Percentiles rank a stretch among this genome's conserved stretches.
Conservation (phyloP, 2,329 filamentous ascomycete genomes). For the Arachnopeziza araneosa region DNA sequence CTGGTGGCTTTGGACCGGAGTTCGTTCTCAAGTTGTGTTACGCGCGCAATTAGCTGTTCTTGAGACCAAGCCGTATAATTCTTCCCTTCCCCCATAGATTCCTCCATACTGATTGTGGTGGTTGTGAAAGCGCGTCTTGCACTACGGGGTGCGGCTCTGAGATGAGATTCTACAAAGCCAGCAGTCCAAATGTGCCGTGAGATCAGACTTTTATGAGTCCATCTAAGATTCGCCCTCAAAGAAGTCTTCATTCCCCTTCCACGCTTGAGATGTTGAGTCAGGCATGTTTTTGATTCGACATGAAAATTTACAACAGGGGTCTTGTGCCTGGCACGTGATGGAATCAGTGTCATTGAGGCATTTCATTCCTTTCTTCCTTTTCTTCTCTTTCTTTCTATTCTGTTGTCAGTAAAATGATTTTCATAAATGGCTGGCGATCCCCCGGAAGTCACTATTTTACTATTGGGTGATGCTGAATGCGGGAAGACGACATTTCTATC, state of each 20-base stretch:
- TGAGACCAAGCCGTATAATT: constrained; percentile 64
- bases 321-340: background rate
- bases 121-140: background rate
- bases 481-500: constrained; percentile 58
- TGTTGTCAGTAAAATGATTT: background rate
- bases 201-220: background rate
- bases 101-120: constrained; percentile 11
- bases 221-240: background rate
- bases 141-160: background rate
- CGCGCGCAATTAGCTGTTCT: constrained; percentile 60
- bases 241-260: background rate
- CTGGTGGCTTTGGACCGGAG: constrained; percentile 45
- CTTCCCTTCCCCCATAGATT: constrained; percentile 22
- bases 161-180: background rate
- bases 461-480: constrained; percentile 52
- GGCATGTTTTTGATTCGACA: background rate
- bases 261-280: background rate
- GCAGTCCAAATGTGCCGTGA: background rate
- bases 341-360: background rate
- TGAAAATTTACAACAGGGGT: background rate
- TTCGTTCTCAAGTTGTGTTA: constrained; percentile 62
- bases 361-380: background rate
- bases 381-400: background rate
- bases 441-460: constrained; percentile 44
- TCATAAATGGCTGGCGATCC: constrained; percentile 14